Evolutionary conservation across 805 yeast genomes (phyloP).

Genomic region (Cyberlindnera amylophila): DNA sequence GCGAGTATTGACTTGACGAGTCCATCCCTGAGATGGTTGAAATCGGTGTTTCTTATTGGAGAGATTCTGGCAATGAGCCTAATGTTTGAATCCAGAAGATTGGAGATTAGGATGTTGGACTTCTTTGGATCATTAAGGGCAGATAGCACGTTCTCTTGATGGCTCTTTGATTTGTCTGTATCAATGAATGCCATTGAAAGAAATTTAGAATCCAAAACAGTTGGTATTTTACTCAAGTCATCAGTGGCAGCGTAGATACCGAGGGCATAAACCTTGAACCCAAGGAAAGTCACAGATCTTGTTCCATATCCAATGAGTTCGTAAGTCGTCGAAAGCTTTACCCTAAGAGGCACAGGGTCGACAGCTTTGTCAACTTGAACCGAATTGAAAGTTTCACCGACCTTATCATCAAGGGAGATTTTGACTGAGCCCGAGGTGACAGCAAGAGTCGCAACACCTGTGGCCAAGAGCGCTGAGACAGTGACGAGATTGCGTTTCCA

Average conservation of each 20-base stretch:
- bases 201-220: slow-evolving; percentile 41
- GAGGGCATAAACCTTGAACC: slow-evolving; percentile 80
- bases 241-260: slow-evolving; percentile 73
- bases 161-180: slow-evolving; percentile 30
- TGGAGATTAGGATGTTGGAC: slow-evolving; percentile 51
- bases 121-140: slow-evolving; percentile 49
- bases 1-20: slow-evolving; percentile 75
- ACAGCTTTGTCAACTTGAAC: slow-evolving; percentile 48
- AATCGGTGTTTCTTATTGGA: slow-evolving; percentile 89
- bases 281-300: slow-evolving; percentile 76
- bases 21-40: slow-evolving; percentile 86
- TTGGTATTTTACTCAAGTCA: slow-evolving; percentile 43
- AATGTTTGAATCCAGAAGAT: slow-evolving; percentile 55
- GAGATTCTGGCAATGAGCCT: slow-evolving; percentile 70
- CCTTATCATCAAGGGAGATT: slow-evolving; percentile 14
- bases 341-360: slow-evolving; percentile 34
- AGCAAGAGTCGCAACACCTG: background rate
- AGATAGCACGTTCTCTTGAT: slow-evolving; percentile 35
- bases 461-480: background rate
- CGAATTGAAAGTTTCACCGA: slow-evolving; percentile 18
- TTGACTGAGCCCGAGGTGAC: background rate
- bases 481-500: background rate
- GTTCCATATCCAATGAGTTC: slow-evolving; percentile 75
- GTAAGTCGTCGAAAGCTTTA: slow-evolving; percentile 36
- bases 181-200: slow-evolving; percentile 36